Evolutionary conservation across 192 early-diverging fungal species (phyloP).

Genomic region (Entomortierella beljakovae): DNA sequence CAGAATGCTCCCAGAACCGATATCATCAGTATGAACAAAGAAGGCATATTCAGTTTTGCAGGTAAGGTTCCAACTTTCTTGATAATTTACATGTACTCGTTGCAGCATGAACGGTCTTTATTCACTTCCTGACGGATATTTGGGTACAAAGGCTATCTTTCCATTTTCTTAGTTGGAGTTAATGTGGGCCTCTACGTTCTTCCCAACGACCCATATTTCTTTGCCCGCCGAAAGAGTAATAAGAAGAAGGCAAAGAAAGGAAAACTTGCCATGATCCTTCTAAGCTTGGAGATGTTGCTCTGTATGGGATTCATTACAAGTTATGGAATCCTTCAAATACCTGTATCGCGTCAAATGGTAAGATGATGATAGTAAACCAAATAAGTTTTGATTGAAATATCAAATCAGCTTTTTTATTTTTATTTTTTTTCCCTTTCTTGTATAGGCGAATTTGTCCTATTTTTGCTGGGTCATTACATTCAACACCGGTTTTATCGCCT

Average conservation of each 20-base stretch:
- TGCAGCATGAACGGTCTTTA: no score
- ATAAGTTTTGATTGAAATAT: background rate
- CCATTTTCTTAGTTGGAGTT: slow-evolving; percentile 84
- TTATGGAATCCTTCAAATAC: slow-evolving; percentile 65
- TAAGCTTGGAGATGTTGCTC: slow-evolving; percentile 57
- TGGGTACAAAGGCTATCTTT: slow-evolving; percentile 72
- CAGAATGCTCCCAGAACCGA: slow-evolving; percentile 76
- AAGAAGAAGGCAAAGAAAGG: slow-evolving; percentile 57
- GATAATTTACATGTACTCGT: no score
- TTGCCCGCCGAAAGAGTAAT: slow-evolving; percentile 48
- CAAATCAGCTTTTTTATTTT: background rate
- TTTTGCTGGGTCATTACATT: slow-evolving; percentile 81
- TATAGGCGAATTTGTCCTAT: slow-evolving; percentile 78
- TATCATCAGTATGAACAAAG: slow-evolving; percentile 87
- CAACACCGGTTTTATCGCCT: slow-evolving; percentile 71
- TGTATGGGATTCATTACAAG: slow-evolving; percentile 59
- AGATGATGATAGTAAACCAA: slow-evolving; percentile 5
- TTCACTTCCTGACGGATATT: no score
- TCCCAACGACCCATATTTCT: slow-evolving; percentile 56
- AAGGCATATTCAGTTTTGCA: slow-evolving; percentile 88
- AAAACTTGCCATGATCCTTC: slow-evolving; percentile 59
- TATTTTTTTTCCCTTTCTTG: background rate
- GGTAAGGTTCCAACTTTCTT: no score
- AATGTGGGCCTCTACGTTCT: slow-evolving; percentile 77
- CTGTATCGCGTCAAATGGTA: slow-evolving; percentile 80